These are phyloP conservation scores for Excoecaria agallocha DNA, from an alignment of 345 rosid genomes.

Conservation along the genomic window DNA sequence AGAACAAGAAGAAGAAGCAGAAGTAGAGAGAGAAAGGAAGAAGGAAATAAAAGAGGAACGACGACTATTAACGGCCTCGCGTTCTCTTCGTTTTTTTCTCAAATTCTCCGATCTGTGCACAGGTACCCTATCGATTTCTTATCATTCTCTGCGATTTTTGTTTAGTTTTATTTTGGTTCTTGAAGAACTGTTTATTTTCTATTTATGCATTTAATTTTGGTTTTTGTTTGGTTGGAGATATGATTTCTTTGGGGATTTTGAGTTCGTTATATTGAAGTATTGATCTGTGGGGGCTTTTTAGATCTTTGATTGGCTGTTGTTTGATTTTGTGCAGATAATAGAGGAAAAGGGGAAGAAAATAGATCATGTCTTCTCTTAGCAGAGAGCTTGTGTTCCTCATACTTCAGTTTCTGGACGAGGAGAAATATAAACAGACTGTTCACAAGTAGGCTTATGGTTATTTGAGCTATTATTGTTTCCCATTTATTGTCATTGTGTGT, in stretches of 20 bases:
- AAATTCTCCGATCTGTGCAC: slow-evolving; percentile 39
- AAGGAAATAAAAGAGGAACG: neutral
- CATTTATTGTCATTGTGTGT: neutral
- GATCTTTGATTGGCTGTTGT: slow-evolving; percentile 21
- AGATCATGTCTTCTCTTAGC: slow-evolving; percentile 71
- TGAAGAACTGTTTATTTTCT: neutral
- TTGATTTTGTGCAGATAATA: slow-evolving; percentile 10
- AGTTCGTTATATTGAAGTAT: slow-evolving; percentile 4
- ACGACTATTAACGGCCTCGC: slow-evolving; percentile 27
- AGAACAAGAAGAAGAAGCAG: slow-evolving; percentile 12
- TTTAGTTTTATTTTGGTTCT: neutral
- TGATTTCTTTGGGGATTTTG: neutral
- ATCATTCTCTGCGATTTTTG: slow-evolving; percentile 12
- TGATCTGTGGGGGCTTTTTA: slow-evolving; percentile 8
- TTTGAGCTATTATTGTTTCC: neutral
- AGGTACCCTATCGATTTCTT: slow-evolving; percentile 16
- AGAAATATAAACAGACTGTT: slow-evolving; percentile 75
- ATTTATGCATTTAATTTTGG: neutral
- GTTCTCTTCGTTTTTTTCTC: slow-evolving; percentile 9
- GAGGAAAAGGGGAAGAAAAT: neutral
- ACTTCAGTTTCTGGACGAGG: slow-evolving; percentile 91
- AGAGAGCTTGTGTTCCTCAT: slow-evolving; percentile 84
- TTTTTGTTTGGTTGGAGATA: slow-evolving; percentile 1
- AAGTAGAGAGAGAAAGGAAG: neutral
- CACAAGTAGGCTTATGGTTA: slow-evolving; percentile 46